A percentile compares a stretch with the other conserved stretches of the same genome.
Conservation (phyloP, 202 grass and related monocot species). For the Panicum virgatum region DNA sequence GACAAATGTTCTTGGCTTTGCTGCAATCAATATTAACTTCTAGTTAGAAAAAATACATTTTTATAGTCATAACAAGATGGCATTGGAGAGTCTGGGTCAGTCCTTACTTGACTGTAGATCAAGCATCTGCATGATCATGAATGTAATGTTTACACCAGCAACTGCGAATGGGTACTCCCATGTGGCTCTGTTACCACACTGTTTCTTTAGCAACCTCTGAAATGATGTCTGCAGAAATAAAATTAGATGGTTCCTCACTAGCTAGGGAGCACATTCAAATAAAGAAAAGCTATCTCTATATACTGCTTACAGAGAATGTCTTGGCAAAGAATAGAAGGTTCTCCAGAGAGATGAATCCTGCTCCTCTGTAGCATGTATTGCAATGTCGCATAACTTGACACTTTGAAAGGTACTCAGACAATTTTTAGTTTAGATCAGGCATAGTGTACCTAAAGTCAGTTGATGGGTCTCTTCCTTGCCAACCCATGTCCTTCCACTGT, state of each 20-base stretch:
- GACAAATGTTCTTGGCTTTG: conserved; percentile 85
- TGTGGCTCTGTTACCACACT: conserved; percentile 68
- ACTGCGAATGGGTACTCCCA: conserved; percentile 97
- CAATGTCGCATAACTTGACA: conserved; percentile 12
- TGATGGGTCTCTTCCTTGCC: conserved; percentile 97
- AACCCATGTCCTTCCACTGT: conserved; percentile 98
- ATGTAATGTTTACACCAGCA: conserved; percentile 95
- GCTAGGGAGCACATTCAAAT: background rate
- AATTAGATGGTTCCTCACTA: conserved; percentile 8
- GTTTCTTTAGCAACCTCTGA: conserved; percentile 85
- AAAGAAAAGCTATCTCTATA: background rate
- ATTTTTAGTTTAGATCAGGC: background rate
- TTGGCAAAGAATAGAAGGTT: conserved; percentile 99
- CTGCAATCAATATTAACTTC: conserved; percentile 48
- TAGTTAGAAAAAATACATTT: conserved; percentile 21
- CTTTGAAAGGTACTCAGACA: background rate
- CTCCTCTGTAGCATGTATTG: conserved; percentile 51
- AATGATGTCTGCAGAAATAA: conserved; percentile 69
- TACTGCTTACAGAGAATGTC: conserved; percentile 87
- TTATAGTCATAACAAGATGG: background rate
- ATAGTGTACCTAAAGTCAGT: conserved; percentile 81
- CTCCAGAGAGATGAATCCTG: conserved; percentile 95
- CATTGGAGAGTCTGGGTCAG: background rate
- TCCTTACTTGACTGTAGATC: conserved; percentile 84
- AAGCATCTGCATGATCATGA: conserved; percentile 99